These are phyloP conservation scores for Beta macrorhiza DNA, from an alignment of 179 eudicot genomes.

Conservation along the genomic window DNA sequence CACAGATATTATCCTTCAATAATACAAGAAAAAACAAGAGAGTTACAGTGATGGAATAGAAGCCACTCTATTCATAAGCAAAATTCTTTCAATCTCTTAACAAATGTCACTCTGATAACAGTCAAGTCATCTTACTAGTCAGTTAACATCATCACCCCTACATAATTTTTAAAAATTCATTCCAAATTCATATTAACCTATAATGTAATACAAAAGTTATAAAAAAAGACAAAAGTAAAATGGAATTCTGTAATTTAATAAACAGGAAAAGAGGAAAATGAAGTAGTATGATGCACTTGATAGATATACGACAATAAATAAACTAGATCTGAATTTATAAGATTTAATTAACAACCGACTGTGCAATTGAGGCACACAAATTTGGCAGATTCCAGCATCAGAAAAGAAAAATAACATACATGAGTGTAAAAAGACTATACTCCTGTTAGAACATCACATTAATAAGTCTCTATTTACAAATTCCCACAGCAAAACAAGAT, in stretches of 20 bases:
- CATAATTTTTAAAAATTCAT: too few species aligned
- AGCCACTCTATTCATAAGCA: too few species aligned
- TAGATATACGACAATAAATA: not conserved
- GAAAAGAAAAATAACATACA: not conserved
- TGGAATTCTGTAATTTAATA: not conserved
- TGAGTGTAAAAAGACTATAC: not conserved
- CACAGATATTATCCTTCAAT: not conserved
- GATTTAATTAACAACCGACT: not conserved
- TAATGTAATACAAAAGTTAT: too few species aligned
- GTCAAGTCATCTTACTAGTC: too few species aligned
- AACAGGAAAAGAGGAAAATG: not conserved
- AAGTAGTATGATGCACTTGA: not conserved
- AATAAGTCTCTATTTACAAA: not conserved
- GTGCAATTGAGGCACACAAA: constrained; percentile 2
- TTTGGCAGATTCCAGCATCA: not conserved
- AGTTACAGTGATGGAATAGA: not conserved
- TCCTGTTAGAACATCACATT: not conserved
- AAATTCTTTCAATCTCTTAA: too few species aligned
- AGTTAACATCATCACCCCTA: too few species aligned
- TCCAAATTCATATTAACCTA: too few species aligned
- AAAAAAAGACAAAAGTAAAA: not conserved
- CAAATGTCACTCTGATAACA: too few species aligned
- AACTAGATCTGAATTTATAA: not conserved
- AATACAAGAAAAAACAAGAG: not conserved
- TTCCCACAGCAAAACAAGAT: not conserved